phyloP scores from a whole-genome alignment of 768 basidiomycete genomes.

The Galerina sulciceps region DNA sequence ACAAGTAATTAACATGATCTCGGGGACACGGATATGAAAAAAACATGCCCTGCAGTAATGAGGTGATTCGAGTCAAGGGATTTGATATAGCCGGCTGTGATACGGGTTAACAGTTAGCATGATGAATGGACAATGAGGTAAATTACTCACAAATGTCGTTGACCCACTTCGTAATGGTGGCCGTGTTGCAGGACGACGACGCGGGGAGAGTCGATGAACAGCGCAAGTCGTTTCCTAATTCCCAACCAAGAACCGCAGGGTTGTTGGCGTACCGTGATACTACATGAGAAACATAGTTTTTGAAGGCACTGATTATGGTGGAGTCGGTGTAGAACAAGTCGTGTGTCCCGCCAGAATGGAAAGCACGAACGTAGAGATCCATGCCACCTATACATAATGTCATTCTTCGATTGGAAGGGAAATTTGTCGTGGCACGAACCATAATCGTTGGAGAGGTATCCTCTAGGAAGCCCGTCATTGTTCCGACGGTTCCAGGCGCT shows the following conservation, averaged over 20 bases:
- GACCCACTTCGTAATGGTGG: slow-evolving; percentile 33
- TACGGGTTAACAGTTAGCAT: neutral
- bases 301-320: slow-evolving; percentile 33
- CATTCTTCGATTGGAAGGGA: neutral
- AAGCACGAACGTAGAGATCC: slow-evolving; percentile 38
- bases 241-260: slow-evolving; percentile 31
- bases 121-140: neutral
- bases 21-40: neutral
- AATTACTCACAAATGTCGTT: slow-evolving; percentile 27
- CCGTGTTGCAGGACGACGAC: slow-evolving; percentile 24
- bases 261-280: slow-evolving; percentile 32
- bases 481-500: slow-evolving; percentile 17
- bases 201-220: slow-evolving; percentile 24
- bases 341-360: slow-evolving; percentile 30
- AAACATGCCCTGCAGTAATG: slow-evolving; percentile 36
- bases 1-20: neutral
- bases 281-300: slow-evolving; percentile 33
- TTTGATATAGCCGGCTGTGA: slow-evolving; percentile 27
- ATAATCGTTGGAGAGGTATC: slow-evolving; percentile 32
- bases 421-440: slow-evolving; percentile 18
- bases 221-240: slow-evolving; percentile 31
- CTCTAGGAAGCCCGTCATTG: slow-evolving; percentile 23
- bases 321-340: slow-evolving; percentile 43
- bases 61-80: slow-evolving; percentile 39
- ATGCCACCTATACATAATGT: slow-evolving; percentile 35